Percentiles rank a stretch among this genome's conserved stretches.
phyloP scores from a whole-genome alignment of 306 rosid genomes.

The Ammopiptanthus mongolicus region DNA sequence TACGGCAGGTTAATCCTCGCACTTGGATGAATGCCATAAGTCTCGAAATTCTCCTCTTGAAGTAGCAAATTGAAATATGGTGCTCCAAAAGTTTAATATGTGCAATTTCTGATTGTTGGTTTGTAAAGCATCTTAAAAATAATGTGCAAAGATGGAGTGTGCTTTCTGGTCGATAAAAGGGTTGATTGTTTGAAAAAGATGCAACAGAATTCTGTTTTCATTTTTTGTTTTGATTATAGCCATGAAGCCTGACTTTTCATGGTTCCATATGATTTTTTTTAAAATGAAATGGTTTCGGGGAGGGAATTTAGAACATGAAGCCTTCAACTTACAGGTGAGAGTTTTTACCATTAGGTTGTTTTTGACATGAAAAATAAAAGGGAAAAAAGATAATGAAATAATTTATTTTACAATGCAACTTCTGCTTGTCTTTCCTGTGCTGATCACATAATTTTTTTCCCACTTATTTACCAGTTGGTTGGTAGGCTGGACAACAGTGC shows the following conservation, averaged over 20 bases:
- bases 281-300: not conserved
- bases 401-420: not conserved
- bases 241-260: not conserved
- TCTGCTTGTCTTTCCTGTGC: not conserved
- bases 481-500: constrained; percentile 99
- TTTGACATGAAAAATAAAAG: not conserved
- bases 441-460: constrained; percentile 5
- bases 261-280: not conserved
- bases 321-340: not conserved
- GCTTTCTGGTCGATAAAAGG: not conserved
- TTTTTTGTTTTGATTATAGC: not conserved
- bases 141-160: not conserved
- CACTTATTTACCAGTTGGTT: constrained; percentile 55
- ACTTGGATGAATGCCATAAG: not conserved
- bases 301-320: not conserved
- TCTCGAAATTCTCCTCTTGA: not conserved
- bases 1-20: not conserved
- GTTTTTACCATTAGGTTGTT: not conserved
- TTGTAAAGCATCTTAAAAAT: not conserved
- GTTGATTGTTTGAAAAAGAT: not conserved
- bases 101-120: not conserved
- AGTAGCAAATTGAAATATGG: not conserved
- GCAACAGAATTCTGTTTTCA: not conserved
- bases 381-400: not conserved
- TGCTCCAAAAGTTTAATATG: not conserved